Base-by-base conservation (phyloP, 306 rosid genomes). In the Fragaria vesca region DNA sequence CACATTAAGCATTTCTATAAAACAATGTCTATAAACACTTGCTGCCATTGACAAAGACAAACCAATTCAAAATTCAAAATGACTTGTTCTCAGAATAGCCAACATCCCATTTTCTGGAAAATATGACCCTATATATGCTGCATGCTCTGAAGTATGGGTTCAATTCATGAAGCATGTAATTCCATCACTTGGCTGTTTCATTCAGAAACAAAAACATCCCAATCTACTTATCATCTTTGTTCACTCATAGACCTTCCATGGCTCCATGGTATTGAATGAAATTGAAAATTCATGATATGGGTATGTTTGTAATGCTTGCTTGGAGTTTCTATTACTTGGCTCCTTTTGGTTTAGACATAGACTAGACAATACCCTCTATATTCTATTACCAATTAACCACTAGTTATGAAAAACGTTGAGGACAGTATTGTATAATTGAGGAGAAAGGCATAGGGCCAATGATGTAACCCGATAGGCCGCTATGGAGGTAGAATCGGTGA, bases 21-120 rank as follows among this genome's bases (percentile, higher is more conserved):
- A 21, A 58, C 12, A 21, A 21, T 11, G 4, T 58, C 66, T 58
- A 10, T 61, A 28, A 61, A 13, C 67, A 34, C 2, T 15, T 17
- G 28, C 12, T 36, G 46, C 26, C 6, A 36, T 5, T 36, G 40
- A 36, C 6, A 5, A 40, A 28, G 78, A 62, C 40, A 82, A 83
- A 79, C 63, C 46, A 71, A 43, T 45, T 28, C n/a, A 71, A 82
- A 75, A 48, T 48, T 48, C 4, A 15, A 48, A 48, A 12, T 61
- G 78, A 50, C 20, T n/a, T 90, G 97, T 81, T 68, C 50, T 47
- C 51, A 57, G 61, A 87, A 82, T 76, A 46, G 60, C 86, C 88
- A 83, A 89, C 97, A 91, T 78, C 92, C 92, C 98, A 93, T 90
- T 79, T 87, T 72, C 91, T 66, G 76, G 77, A 75, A 61, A 43